Evolutionary conservation across 2,329 filamentous ascomycete species (phyloP).

Genomic region (Cercospora sesami): DNA sequence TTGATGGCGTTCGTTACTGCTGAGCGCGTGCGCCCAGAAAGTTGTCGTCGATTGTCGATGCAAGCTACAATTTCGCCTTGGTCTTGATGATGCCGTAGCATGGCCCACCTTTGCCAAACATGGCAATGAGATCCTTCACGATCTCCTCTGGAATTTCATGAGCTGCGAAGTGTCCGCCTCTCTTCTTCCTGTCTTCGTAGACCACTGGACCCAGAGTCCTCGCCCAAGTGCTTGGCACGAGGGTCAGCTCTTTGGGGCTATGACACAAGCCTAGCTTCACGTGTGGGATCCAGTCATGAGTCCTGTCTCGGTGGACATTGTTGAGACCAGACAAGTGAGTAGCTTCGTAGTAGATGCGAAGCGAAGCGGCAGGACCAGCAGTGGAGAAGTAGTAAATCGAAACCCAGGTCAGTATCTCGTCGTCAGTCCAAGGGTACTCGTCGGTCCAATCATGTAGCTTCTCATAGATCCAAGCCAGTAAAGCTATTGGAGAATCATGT

Average conservation of each 20-base stretch:
- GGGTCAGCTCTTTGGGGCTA: constrained; percentile 60
- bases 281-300: constrained; percentile 46
- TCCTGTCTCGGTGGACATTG: constrained; percentile 37
- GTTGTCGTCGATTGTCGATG: not conserved
- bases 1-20: not conserved
- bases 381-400: constrained; percentile 70
- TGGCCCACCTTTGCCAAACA: constrained; percentile 28
- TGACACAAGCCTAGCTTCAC: constrained; percentile 56
- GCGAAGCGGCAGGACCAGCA: constrained; percentile 66
- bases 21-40: not conserved
- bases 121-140: constrained; percentile 21
- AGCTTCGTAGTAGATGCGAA: constrained; percentile 72
- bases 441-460: constrained; percentile 79
- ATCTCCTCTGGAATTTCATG: constrained; percentile 42
- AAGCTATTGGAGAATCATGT: constrained; percentile 66
- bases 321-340: constrained; percentile 40
- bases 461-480: constrained; percentile 78
- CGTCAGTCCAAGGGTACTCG: constrained; percentile 69
- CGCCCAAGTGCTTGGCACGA: constrained; percentile 58
- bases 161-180: constrained; percentile 61
- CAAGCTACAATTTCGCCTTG: constrained; percentile 19
- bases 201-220: constrained; percentile 61
- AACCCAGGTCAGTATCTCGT: constrained; percentile 75
- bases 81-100: constrained; percentile 24
- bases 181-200: constrained; percentile 52